Percentiles rank a stretch among this genome's conserved stretches.
Evolutionary conservation across 352 stramenopile species (phyloP).

Genomic region (Phytophthora citrophthora): DNA sequence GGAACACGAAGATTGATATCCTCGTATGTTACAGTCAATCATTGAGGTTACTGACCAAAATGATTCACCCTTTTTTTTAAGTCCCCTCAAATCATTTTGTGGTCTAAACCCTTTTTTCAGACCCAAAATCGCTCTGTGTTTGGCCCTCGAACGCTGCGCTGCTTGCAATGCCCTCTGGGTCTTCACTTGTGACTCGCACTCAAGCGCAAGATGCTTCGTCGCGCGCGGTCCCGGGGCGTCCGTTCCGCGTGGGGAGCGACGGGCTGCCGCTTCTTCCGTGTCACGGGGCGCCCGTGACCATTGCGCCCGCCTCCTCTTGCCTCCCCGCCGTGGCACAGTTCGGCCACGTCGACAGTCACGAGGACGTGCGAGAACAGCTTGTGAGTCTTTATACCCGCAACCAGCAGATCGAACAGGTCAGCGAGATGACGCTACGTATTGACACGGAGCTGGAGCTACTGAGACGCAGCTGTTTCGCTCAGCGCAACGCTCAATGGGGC

Average conservation of each 20-base stretch:
- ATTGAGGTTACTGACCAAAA: no score
- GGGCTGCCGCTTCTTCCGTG: conserved; percentile 41
- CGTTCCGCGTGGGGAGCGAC: conserved; percentile 35
- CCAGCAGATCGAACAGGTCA: conserved; percentile 40
- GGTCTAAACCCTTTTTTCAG: conserved; percentile 1
- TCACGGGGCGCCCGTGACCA: conserved; percentile 22
- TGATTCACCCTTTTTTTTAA: not conserved
- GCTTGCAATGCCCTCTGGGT: conserved; percentile 17
- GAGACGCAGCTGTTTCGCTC: conserved; percentile 73
- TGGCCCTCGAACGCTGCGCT: conserved; percentile 20
- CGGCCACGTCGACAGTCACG: conserved; percentile 22
- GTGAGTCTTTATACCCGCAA: conserved; percentile 46
- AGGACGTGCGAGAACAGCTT: conserved; percentile 55
- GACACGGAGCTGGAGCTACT: conserved; percentile 82
- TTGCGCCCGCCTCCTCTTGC: conserved; percentile 1
- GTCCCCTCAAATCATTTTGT: no score
- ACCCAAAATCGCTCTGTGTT: conserved; percentile 15
- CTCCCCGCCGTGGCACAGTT: conserved; percentile 31
- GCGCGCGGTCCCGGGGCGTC: conserved; percentile 10
- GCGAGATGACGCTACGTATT: conserved; percentile 77
- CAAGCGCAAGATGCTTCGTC: conserved; percentile 22
- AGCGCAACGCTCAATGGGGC: conserved; percentile 73
- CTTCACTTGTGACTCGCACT: conserved; percentile 40
- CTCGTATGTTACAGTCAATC: no score
- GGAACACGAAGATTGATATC: no score